Base-by-base conservation (phyloP, 2,329 filamentous ascomycete species). In the Didymella exigua region DNA sequence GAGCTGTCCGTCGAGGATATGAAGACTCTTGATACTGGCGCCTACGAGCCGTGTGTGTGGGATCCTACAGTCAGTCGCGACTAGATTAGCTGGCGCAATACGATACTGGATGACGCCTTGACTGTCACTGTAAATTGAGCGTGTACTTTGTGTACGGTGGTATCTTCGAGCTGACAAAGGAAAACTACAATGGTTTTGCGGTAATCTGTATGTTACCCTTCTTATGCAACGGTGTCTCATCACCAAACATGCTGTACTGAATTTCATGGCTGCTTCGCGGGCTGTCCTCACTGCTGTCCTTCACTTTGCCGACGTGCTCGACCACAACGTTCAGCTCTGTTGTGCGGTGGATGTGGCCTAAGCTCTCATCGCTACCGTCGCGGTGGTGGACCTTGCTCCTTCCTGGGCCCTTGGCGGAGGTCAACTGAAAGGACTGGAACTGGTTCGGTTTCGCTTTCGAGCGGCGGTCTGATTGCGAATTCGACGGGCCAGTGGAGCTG, bases 31-130 rank as follows among this genome's bases (percentile, higher is more conserved):
- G 75, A 83, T 41, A 85, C 81, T 1, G 76, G 78, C 24, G 76
- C 79, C 37, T 86, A 87, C 70, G 77, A 80, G 56, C 82, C 82
- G 40, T 84, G 82, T 59, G 76, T 81, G 46, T 86, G 84, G 84
- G 84, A 86, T 70, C 85, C 84, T 7, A 81, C 79, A 0, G 71
- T 68, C 11, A 76, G 70, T 56, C 61, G 56, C 46, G 76, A 79
- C 61, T 78, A 65, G 63, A 69, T 38, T 5, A 10, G 5, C 11
- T 14, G 11, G 4, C 8, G 16, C 23, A 31, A 18, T 24, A 18
- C 13, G 6, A 42, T 16, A 9, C 11, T 10, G 4, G n/a, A n/a
- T 2, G 21, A 38, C 2, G 10, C 4, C 18, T 46, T 26, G 71
- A 55, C 40, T 42, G 9, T 52, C 40, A 26, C 30, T 18, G 19